A percentile compares a stretch with the other conserved stretches of the same genome.
phyloP scores from a whole-genome alignment of 805 yeast genomes.

The Jamesozyma jinghongensis region DNA sequence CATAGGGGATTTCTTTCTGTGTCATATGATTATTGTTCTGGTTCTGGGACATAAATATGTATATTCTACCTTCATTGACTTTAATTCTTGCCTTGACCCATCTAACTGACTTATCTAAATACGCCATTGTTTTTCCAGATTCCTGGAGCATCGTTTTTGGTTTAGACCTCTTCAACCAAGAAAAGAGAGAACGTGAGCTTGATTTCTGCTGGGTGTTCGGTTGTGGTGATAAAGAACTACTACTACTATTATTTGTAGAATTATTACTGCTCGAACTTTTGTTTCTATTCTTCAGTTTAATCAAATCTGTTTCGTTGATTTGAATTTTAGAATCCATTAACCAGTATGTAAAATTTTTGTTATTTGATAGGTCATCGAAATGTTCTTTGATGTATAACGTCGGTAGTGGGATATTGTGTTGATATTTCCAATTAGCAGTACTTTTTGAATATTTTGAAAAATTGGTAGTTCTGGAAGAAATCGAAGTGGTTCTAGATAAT shows the following conservation, averaged over 20 bases:
- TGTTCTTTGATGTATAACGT: constrained; percentile 18
- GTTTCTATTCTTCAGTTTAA: constrained; percentile 2
- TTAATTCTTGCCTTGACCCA: constrained; percentile 19
- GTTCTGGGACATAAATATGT: constrained; percentile 8
- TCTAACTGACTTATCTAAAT: constrained; percentile 13
- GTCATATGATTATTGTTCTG: not conserved
- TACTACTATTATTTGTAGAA: not conserved
- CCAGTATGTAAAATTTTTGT: constrained; percentile 18
- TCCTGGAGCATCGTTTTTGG: constrained; percentile 10
- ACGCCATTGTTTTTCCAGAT: constrained; percentile 13
- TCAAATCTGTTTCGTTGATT: constrained; percentile 6
- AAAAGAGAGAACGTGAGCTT: constrained; percentile 7
- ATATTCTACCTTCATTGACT: constrained; percentile 23
- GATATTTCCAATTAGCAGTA: constrained; percentile 22
- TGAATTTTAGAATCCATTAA: constrained; percentile 17
- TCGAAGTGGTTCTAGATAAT: constrained; percentile 1
- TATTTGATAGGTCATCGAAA: constrained; percentile 14
- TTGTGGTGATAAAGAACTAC: not conserved
- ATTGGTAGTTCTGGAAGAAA: constrained; percentile 5
- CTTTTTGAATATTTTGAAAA: constrained; percentile 5
- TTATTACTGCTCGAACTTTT: constrained; percentile 1
- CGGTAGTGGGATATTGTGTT: constrained; percentile 18
- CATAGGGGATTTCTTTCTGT: constrained; percentile 2
- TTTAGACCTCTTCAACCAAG: constrained; percentile 16
- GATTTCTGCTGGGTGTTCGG: not conserved